Evolutionary conservation across 2,329 filamentous ascomycete species (phyloP).

Genomic region (Epichloe bromicola): DNA sequence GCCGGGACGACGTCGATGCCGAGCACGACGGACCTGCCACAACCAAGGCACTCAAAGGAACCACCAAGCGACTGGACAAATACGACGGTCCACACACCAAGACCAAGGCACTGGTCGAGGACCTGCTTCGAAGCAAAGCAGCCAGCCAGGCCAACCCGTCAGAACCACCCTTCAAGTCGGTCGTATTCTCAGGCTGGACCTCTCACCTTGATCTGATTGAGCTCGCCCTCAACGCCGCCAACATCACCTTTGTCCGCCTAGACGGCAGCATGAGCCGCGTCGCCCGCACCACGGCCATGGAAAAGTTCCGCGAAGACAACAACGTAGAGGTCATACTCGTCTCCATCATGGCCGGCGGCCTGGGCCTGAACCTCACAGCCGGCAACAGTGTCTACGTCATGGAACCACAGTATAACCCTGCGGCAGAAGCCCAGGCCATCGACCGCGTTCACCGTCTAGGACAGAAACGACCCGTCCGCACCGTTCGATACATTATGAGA

Average conservation of each 20-base stretch:
- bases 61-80: slow-evolving; percentile 45
- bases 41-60: slow-evolving; percentile 18
- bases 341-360: slow-evolving; percentile 81
- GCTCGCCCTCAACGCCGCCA: slow-evolving; percentile 55
- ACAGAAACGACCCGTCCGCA: slow-evolving; percentile 79
- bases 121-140: slow-evolving; percentile 51
- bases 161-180: slow-evolving; percentile 74
- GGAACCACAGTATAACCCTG: slow-evolving; percentile 97
- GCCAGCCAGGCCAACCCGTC: slow-evolving; percentile 48
- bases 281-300: slow-evolving; percentile 62
- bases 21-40: slow-evolving; percentile 41
- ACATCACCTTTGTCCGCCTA: slow-evolving; percentile 64
- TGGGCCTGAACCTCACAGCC: slow-evolving; percentile 80
- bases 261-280: slow-evolving; percentile 78
- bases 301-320: slow-evolving; percentile 61
- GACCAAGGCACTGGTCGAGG: slow-evolving; percentile 67
- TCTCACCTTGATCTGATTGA: slow-evolving; percentile 87
- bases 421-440: slow-evolving; percentile 84
- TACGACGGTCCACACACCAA: slow-evolving; percentile 89
- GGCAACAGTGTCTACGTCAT: slow-evolving; percentile 88
- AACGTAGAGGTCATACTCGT: slow-evolving; percentile 71
- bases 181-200: slow-evolving; percentile 95
- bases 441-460: slow-evolving; percentile 87
- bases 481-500: slow-evolving; percentile 79
- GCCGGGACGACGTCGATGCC: slow-evolving; percentile 42